Evolutionary conservation across 2,329 filamentous ascomycete genomes (phyloP), one percentile per base, ranked within the genome.

Genomic region (Leptographium lundbergii): DNA sequence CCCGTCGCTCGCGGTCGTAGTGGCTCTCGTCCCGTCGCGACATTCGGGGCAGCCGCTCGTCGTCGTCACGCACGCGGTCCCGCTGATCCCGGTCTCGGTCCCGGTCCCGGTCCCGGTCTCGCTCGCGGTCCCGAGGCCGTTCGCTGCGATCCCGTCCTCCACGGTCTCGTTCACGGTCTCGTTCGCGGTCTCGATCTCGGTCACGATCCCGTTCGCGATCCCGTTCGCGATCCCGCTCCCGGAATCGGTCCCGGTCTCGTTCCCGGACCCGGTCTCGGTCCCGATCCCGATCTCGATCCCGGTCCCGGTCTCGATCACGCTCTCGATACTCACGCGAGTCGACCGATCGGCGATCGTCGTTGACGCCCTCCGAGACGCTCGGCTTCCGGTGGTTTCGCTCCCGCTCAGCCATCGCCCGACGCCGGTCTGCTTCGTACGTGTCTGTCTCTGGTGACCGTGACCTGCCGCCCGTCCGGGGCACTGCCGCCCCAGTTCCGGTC

Each of bases 381-480:
- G 83, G 78, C 74, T 94, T 95, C 71, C 89, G 86, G 73, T 96
- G 95, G 66, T 95, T 91, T 64, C 91, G 87, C 74, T 97, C 95
- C 54, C 95, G 87, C 69, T 96, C 91, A 60, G 91, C 91, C 69
- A 94, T 91, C 51, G 92, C 92, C 71, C 92, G 94, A 67, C 91
- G 87, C 64, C 94, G 85, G 70, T 99, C 94, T 61, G 91, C 94
- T 73, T 97, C 94, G 72, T 99, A 99, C 24, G 89, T 84, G 74
- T 99, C 91, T 60, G 84, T 82, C 72, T 97, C 94, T n/a, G 91
- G 91, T 66, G 87, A 91, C 67, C 91, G 89, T 69, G 83, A 82
- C 66, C 89, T 78, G 65, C 74, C 73, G 65, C 74, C 73, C 67
- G 77, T 73, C 67, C 81, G 81, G 65, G 48, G 25, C 14, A n/a